Conservation (phyloP, 306 rosid species). For the Medicago arabica region DNA sequence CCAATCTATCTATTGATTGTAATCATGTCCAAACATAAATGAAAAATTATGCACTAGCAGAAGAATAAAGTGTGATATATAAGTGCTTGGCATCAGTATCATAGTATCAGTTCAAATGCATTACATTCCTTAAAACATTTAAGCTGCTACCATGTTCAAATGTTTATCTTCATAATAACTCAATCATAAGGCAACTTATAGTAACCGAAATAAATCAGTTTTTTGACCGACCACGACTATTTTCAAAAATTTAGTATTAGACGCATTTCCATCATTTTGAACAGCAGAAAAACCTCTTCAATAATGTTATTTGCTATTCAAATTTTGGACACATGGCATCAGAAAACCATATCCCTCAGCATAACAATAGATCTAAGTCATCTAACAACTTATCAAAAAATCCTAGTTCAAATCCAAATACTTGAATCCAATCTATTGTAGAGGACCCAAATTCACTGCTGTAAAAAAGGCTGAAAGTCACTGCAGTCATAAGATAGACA, state of each 20-base stretch:
- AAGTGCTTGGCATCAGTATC: neutral
- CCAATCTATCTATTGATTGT: neutral
- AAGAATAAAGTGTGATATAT: neutral
- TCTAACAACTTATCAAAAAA: neutral
- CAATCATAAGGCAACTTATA: no score
- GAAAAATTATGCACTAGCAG: constrained; percentile 9
- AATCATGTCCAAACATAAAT: neutral
- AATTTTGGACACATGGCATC: no score
- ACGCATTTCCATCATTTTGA: no score
- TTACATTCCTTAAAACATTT: no score
- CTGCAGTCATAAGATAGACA: neutral
- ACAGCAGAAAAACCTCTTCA: no score
- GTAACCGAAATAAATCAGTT: no score
- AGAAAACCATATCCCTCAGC: neutral
- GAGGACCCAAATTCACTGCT: neutral
- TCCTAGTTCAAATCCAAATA: neutral
- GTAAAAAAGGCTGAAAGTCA: neutral
- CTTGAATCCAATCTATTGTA: neutral
- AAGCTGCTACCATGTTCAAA: no score
- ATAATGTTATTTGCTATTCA: no score
- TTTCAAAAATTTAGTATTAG: no score
- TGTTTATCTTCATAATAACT: no score
- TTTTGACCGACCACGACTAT: no score
- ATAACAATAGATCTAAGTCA: neutral
- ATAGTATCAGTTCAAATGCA: no score